Conservation (phyloP, 331 rosid genomes). For the Phaseolus coccineus region DNA sequence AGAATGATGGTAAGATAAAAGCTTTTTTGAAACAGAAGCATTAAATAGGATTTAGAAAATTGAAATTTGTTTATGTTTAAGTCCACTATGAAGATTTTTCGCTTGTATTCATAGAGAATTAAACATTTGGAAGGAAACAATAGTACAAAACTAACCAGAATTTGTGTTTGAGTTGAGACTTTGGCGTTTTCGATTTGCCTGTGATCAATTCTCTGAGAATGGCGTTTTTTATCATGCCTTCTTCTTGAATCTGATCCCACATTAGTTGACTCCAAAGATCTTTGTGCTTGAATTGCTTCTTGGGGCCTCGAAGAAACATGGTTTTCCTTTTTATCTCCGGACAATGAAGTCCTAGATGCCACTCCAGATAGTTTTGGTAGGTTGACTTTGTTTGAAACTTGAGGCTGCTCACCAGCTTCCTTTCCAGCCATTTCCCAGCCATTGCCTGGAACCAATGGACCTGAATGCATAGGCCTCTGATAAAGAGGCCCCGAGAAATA, state of each 20-base stretch:
- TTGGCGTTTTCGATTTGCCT: conserved; percentile 57
- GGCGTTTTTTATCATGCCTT: conserved; percentile 54
- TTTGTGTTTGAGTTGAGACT: conserved; percentile 47
- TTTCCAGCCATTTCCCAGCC: conserved; percentile 57
- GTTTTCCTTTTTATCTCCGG: conserved; percentile 59
- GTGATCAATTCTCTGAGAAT: conserved; percentile 53
- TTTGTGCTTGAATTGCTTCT: conserved; percentile 43
- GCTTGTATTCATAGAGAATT: too few relatives aligned
- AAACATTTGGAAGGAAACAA: too few relatives aligned
- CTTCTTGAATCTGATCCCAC: conserved; percentile 40
- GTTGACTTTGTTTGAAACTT: conserved; percentile 53
- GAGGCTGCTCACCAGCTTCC: conserved; percentile 51
- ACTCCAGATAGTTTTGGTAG: conserved; percentile 44
- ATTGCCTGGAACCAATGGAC: conserved; percentile 65
- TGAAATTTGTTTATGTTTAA: too few relatives aligned
- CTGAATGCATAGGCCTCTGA: conserved; percentile 71
- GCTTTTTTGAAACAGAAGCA: too few relatives aligned
- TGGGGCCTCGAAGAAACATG: conserved; percentile 50
- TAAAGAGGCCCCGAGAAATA: conserved; percentile 53
- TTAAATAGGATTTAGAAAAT: too few relatives aligned
- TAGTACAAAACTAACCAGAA: conserved; percentile 57
- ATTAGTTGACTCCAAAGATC: conserved; percentile 44
- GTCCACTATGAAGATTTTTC: too few relatives aligned
- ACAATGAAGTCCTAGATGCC: conserved; percentile 52
- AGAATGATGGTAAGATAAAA: too few relatives aligned